These are phyloP conservation scores for Lyophyllum decastes DNA, from an alignment of 768 basidiomycete species.

Conservation along the genomic window DNA sequence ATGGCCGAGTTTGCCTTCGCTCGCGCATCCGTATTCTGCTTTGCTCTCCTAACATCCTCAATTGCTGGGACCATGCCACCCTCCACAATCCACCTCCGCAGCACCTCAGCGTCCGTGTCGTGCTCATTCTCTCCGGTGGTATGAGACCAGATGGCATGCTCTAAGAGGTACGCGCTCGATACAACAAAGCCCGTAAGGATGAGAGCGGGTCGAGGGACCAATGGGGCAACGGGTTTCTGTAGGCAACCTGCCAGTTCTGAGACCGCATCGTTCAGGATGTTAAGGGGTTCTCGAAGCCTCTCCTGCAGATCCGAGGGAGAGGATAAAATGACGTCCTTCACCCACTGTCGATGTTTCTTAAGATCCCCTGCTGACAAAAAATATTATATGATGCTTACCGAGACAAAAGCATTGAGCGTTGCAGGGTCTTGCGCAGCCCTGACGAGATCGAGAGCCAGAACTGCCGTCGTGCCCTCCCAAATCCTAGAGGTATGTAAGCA, in stretches of 20 bases:
- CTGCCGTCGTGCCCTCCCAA: constrained; percentile 77
- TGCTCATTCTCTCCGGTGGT: constrained; percentile 25
- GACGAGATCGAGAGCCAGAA: constrained; percentile 67
- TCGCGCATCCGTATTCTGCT: constrained; percentile 22
- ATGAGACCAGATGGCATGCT: constrained; percentile 68
- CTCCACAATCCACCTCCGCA: constrained; percentile 48
- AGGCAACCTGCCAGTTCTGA: constrained; percentile 42
- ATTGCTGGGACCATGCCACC: constrained; percentile 45
- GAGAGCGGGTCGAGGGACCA: constrained; percentile 59
- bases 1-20: constrained; percentile 29
- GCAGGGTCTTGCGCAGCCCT: constrained; percentile 50
- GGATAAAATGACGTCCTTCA: constrained; percentile 38
- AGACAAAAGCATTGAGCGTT: constrained; percentile 46
- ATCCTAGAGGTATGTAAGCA: constrained; percentile 42
- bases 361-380: not conserved
- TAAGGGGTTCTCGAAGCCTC: constrained; percentile 28
- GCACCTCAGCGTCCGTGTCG: constrained; percentile 51
- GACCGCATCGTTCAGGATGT: constrained; percentile 39
- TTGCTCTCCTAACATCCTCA: constrained; percentile 33
- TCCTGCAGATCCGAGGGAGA: constrained; percentile 36
- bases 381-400: constrained; percentile 37
- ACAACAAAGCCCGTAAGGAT: constrained; percentile 58
- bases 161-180: constrained; percentile 58
- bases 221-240: constrained; percentile 38
- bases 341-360: constrained; percentile 47